A percentile compares a stretch with the other conserved stretches of the same genome.
Evolutionary conservation across 2,329 filamentous ascomycete species (phyloP).

Genomic region (Claviceps africana): DNA sequence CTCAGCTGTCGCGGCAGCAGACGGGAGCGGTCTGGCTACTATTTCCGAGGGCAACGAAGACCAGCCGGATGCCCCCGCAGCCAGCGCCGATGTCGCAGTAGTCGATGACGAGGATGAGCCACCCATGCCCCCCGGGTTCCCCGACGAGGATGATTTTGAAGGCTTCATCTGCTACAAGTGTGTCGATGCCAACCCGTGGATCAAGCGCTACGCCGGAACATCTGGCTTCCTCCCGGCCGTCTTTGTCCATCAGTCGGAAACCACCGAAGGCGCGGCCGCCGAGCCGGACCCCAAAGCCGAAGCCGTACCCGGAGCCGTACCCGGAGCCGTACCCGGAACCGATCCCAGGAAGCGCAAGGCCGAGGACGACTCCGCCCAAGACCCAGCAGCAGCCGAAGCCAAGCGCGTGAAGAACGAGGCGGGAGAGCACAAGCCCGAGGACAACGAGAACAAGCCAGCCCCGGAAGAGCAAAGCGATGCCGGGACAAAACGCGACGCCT

Average conservation of each 20-base stretch:
- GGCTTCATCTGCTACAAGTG: conserved; percentile 91
- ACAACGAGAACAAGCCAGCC: neutral
- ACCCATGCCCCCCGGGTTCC: conserved; percentile 73
- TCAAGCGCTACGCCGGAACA: conserved; percentile 73
- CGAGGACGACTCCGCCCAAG: conserved; percentile 31
- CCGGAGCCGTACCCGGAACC: conserved; percentile 2
- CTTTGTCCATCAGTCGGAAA: conserved; percentile 25
- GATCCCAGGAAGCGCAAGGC: conserved; percentile 52
- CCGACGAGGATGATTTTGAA: conserved; percentile 77
- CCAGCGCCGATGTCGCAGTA: conserved; percentile 15
- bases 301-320: neutral
- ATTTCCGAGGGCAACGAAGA: conserved; percentile 36
- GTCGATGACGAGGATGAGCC: conserved; percentile 42
- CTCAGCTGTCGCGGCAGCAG: conserved; percentile 3
- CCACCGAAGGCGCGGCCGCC: neutral
- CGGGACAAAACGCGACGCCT: conserved; percentile 4
- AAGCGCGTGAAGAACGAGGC: conserved; percentile 41
- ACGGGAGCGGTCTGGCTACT: conserved; percentile 24
- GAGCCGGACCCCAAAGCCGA: conserved; percentile 4
- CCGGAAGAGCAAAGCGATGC: neutral
- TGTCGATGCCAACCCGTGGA: conserved; percentile 75
- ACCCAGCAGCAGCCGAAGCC: conserved; percentile 16
- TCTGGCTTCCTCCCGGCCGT: conserved; percentile 68
- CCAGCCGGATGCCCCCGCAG: conserved; percentile 10
- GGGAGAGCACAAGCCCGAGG: neutral